phyloP scores from a whole-genome alignment of 495 filamentous ascomycete species.

The Xylaria sp. region DNA sequence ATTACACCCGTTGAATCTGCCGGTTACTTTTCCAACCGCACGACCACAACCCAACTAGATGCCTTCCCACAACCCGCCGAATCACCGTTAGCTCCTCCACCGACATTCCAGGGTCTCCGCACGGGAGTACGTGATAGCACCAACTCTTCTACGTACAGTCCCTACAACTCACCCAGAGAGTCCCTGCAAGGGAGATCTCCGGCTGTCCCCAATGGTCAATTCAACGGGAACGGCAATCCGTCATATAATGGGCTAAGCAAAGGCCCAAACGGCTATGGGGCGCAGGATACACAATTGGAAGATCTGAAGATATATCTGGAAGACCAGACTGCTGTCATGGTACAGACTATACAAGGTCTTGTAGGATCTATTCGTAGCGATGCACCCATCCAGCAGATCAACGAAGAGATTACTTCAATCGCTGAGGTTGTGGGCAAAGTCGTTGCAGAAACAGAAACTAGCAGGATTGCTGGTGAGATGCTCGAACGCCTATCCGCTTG shows the following conservation, averaged over 20 bases:
- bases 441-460: constrained; percentile 67
- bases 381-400: constrained; percentile 68
- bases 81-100: constrained; percentile 47
- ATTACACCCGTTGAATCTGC: constrained; percentile 60
- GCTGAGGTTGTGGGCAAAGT: constrained; percentile 73
- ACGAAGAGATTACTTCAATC: constrained; percentile 74
- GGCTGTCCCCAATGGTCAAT: constrained; percentile 39
- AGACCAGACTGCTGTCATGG: constrained; percentile 79
- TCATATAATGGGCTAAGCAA: constrained; percentile 47
- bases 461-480: constrained; percentile 66
- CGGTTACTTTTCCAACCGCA: constrained; percentile 59
- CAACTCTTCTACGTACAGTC: constrained; percentile 63
- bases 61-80: constrained; percentile 35
- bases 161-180: constrained; percentile 60
- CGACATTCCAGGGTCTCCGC: constrained; percentile 58
- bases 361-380: constrained; percentile 79
- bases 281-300: constrained; percentile 63
- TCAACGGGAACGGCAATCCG: constrained; percentile 38
- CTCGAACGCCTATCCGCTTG: constrained; percentile 69
- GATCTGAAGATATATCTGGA: constrained; percentile 84
- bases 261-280: constrained; percentile 40
- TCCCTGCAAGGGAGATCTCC: constrained; percentile 34
- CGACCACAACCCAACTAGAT: constrained; percentile 45
- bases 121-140: constrained; percentile 49
- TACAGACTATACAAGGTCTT: constrained; percentile 82